A percentile compares a stretch with the other conserved stretches of the same genome.
Evolutionary conservation across 176 grass and related monocot species (phyloP).

Genomic region (Bothriochloa decipiens): DNA sequence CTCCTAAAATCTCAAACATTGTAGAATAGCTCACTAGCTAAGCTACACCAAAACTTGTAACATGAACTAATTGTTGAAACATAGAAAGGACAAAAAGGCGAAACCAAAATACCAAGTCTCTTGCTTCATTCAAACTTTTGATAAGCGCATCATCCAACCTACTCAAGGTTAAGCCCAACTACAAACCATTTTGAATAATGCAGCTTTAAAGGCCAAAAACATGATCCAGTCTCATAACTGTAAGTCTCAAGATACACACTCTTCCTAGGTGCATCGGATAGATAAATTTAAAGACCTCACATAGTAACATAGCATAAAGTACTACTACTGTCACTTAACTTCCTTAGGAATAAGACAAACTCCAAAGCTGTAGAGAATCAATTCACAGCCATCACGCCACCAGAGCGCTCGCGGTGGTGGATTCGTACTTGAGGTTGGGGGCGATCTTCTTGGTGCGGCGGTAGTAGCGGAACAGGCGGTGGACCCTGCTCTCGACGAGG

Average conservation of each 20-base stretch:
- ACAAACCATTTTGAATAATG: slow-evolving; percentile 14
- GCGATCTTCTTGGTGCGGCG: slow-evolving; percentile 77
- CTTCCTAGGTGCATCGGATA: neutral
- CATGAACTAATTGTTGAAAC: neutral
- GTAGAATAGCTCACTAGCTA: neutral
- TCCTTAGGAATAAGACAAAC: slow-evolving; percentile 11
- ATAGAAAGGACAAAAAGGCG: neutral
- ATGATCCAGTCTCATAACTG: slow-evolving; percentile 7
- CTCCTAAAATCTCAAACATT: neutral
- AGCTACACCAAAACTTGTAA: neutral
- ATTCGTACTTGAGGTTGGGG: slow-evolving; percentile 50
- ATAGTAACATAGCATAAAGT: slow-evolving; percentile 17
- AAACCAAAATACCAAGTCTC: neutral
- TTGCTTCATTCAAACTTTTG: slow-evolving; percentile 17
- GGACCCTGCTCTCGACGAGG: slow-evolving; percentile 83
- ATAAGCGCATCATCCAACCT: slow-evolving; percentile 6
- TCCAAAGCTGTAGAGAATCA: slow-evolving; percentile 13
- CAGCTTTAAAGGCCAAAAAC: slow-evolving; percentile 1
- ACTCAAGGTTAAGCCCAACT: slow-evolving; percentile 4
- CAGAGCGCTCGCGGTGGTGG: slow-evolving; percentile 44
- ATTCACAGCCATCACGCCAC: slow-evolving; percentile 29
- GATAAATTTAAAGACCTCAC: slow-evolving; percentile 18
- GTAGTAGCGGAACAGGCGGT: slow-evolving; percentile 79
- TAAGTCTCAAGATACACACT: slow-evolving; percentile 19
- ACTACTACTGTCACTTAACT: slow-evolving; percentile 16